Evolutionary conservation across 768 basidiomycete genomes (phyloP), one percentile per base, ranked within the genome.

Genomic region (Myochromella boudieri): DNA sequence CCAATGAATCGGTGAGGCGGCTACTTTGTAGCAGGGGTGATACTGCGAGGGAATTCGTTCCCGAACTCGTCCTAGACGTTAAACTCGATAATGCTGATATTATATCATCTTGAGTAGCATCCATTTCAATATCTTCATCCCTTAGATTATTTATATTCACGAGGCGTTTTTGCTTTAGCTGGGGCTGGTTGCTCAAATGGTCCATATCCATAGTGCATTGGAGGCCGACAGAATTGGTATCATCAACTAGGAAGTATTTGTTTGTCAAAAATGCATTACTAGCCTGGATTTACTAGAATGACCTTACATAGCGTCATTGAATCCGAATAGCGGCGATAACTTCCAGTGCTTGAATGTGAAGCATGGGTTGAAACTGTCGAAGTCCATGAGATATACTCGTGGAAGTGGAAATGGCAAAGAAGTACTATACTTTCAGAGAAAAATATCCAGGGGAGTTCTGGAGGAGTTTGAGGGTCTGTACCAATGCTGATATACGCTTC

Each of bases 401-500:
- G 5, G 33, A n/a, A 7, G 14, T 17, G 5, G 18, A 27, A 24
- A 1, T n/a, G 2, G 1, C n/a, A 25, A 9, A 3, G 22, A 8
- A 29, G 28, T n/a, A n/a, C 21, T 27, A n/a, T 3, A 18, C n/a
- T 14, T 40, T 21, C 18, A 39, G 8, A 15, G 4, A 7, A 17
- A 27, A 28, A 14, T 24, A 33, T 21, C n/a, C n/a, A n/a, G n/a
- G n/a, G n/a, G n/a, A 41, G 25, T 22, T 24, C 37, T 3, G 33
- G 44, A 15, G 44, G 51, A 0, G 51, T 47, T 25, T 29, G 42
- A 6, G 42, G 18, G 18, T 31, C 44, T 15, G 26, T 47, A 29
- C 32, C 24, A 9, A 11, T 24, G 29, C 47, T 29, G 10, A 11
- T 22, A 20, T 40, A 53, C 12, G 36, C 26, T 5, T 17, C 46